Evolutionary conservation across 2,329 filamentous ascomycete species (phyloP), one percentile per base, ranked within the genome.

Genomic region (Beauveria scarabaeidicola): DNA sequence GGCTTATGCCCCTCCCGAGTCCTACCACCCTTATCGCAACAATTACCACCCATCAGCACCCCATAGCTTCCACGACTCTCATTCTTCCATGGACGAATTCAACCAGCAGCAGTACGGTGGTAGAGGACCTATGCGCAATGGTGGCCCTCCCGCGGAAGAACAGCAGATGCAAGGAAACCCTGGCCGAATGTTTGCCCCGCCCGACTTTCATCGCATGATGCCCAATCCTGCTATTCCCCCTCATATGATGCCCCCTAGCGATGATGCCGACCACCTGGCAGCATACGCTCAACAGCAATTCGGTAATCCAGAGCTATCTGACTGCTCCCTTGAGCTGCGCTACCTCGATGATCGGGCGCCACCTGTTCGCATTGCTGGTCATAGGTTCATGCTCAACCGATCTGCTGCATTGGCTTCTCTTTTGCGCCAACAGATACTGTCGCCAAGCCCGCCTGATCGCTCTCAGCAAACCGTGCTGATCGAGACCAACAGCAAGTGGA

Each of bases 11-110:
- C 71, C 69, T 8, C 63, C 70, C 57, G 73, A 77, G 36, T 65
- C 73, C 9, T 72, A 72, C 59, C 66, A 64, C 47, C 64, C 66
- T 5, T 68, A 71, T 61, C 68, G 67, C 25, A 72, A 70, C 63
- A 74, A 72, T 63, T 81, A 81, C 66, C 79, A 78, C 3, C 80
- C 82, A 2, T 77, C 79, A 1, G 84, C 82, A 2, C 80, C 82
- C 4, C 82, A 82, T 63, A 86, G 82, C 69, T 84, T 83, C 66
- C 83, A 84, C 59, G 83, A 79, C 40, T 86, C 84, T 2, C 83
- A 85, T 62, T 77, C 81, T 40, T 84, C 83, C 5, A 76, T 77
- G 47, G 75, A 72, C 17, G 78, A 78, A 43, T 78, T 80, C 13
- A 74, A 72, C 32, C 74, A 72, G 59, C 68, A 75, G 58, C 68